Percentiles rank a stretch among this genome's conserved stretches.
Conservation (phyloP, 352 stramenopile species). For the Elongisporangium prolatum region DNA sequence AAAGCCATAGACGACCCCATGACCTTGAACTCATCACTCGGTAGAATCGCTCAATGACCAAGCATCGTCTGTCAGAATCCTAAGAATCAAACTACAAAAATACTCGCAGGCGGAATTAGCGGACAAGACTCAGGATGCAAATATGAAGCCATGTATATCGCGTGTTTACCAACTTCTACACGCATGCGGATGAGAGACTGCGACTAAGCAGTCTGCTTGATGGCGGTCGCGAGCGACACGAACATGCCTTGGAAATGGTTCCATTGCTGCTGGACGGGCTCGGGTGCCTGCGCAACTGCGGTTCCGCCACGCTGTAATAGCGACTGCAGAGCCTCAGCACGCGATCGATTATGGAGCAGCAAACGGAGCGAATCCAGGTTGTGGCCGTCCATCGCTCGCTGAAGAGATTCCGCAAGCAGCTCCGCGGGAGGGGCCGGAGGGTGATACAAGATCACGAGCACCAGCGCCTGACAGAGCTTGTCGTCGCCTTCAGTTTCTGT, state of each 20-base stretch:
- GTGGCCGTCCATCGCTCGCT: conserved; percentile 52
- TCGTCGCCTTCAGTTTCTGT: conserved; percentile 37
- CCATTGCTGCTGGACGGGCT: conserved; percentile 57
- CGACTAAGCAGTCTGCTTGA: conserved; percentile 61
- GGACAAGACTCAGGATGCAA: neutral
- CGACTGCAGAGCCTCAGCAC: conserved; percentile 65
- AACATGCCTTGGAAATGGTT: conserved; percentile 61
- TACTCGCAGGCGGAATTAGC: neutral
- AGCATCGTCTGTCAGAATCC: neutral
- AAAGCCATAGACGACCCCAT: neutral
- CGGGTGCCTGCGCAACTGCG: conserved; percentile 43
- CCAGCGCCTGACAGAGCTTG: conserved; percentile 70
- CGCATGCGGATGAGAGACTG: neutral
- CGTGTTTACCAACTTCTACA: conserved; percentile 4
- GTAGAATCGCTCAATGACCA: neutral
- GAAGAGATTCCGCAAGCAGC: conserved; percentile 60
- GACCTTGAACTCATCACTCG: neutral
- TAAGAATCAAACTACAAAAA: neutral
- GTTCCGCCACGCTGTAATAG: conserved; percentile 64
- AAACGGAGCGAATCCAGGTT: conserved; percentile 47
- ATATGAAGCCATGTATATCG: conserved; percentile 4
- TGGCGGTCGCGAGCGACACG: conserved; percentile 67
- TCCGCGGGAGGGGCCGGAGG: conserved; percentile 60
- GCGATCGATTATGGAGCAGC: conserved; percentile 74
- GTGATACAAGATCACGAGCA: conserved; percentile 79